Percentiles rank a stretch among this genome's conserved stretches.
Evolutionary conservation across 1,284 basidiomycete genomes (phyloP).

Genomic region (Spongispora temasekensis): DNA sequence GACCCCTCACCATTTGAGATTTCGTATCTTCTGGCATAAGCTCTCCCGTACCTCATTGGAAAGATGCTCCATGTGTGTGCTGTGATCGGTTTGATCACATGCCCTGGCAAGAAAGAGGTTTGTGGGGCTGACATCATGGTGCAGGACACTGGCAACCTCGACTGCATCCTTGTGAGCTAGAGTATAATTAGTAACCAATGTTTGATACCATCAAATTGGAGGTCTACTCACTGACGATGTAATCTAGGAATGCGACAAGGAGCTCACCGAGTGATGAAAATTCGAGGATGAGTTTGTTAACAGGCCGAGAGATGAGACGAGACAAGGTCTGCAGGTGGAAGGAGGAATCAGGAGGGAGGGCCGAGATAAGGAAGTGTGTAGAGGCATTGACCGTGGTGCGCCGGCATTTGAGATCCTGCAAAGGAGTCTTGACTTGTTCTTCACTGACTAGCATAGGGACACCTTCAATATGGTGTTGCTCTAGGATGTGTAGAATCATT

Average conservation of each 20-base stretch:
- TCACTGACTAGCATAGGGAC: not conserved
- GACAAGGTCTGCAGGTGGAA: not conserved
- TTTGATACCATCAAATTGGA: not conserved
- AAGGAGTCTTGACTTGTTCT: not conserved
- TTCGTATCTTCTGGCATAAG: not conserved
- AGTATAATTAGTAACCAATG: not conserved
- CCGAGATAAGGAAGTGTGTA: not conserved
- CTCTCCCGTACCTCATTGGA: not conserved
- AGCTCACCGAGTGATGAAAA: not conserved
- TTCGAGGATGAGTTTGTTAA: not conserved
- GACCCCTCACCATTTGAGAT: not conserved
- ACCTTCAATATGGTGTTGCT: not conserved
- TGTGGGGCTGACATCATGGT: not conserved
- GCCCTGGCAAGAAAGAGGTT: not conserved
- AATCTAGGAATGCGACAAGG: not conserved
- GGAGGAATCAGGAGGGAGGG: not conserved
- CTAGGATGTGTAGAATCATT: constrained; percentile 1
- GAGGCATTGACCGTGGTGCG: not conserved
- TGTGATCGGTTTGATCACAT: not conserved
- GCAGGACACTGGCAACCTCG: not conserved
- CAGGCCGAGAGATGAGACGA: not conserved
- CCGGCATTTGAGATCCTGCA: not conserved
- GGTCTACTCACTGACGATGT: not conserved
- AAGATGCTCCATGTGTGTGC: not conserved
- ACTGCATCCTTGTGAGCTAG: not conserved